Evolutionary conservation across 805 yeast species (phyloP).

Genomic region (Clavispora asparagi): DNA sequence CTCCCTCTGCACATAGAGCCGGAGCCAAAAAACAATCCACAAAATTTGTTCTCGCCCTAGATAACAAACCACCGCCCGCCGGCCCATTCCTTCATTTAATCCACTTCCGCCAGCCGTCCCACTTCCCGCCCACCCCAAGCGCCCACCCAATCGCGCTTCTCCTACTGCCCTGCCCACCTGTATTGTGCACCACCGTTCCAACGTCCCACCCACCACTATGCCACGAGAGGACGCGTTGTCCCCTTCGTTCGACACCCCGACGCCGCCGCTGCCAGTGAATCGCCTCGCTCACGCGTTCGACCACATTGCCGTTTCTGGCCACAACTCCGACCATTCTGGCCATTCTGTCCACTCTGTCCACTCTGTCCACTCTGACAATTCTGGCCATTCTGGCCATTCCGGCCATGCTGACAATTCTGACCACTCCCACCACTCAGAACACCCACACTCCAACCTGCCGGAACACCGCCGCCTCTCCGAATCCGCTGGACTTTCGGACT

Average conservation of each 20-base stretch:
- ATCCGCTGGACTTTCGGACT: no score
- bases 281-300: background rate
- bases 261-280: background rate
- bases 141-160: background rate
- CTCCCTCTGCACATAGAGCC: background rate
- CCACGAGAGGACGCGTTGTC: background rate
- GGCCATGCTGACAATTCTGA: no score
- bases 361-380: no score
- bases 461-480: no score
- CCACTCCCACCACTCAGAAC: background rate
- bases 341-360: no score
- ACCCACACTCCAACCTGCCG: background rate
- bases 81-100: background rate
- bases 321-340: no score
- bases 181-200: background rate
- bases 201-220: background rate
- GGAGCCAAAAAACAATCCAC: background rate
- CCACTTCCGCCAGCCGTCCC: background rate
- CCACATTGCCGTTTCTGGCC: background rate
- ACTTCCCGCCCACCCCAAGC: background rate
- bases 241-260: background rate
- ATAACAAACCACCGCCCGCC: background rate
- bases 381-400: no score
- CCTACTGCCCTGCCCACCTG: background rate
- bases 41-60: conserved; percentile 1